phyloP scores from a whole-genome alignment of 2,329 filamentous ascomycete species.

The Nigrospora osmanthi region DNA sequence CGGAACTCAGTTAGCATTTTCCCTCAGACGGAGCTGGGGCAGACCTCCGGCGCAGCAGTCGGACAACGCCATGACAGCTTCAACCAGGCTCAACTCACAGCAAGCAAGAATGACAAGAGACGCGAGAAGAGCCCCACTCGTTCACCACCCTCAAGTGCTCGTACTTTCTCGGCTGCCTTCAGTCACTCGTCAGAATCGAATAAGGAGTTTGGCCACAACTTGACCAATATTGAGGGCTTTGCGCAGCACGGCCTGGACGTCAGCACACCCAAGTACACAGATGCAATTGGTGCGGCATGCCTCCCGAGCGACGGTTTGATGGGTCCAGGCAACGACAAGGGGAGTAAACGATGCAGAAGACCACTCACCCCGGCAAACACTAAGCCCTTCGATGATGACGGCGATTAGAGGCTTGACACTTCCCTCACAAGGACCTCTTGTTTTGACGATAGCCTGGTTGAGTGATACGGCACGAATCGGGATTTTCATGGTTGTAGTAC shows the following conservation, averaged over 20 bases:
- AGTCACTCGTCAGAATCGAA: slow-evolving; percentile 17
- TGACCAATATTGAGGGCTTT: slow-evolving; percentile 18
- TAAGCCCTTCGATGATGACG: no score
- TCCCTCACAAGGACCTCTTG: no score
- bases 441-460: no score
- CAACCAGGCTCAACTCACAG: slow-evolving; percentile 7
- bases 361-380: no score
- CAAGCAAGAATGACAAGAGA: slow-evolving; percentile 3
- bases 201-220: slow-evolving; percentile 20
- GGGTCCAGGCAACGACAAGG: slow-evolving; percentile 21
- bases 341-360: slow-evolving; percentile 33
- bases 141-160: slow-evolving; percentile 17
- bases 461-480: no score
- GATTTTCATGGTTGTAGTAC: no score
- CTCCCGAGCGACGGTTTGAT: slow-evolving; percentile 3
- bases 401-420: no score
- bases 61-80: slow-evolving; percentile 9
- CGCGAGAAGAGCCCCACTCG: slow-evolving; percentile 14
- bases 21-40: slow-evolving; percentile 27
- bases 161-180: slow-evolving; percentile 20
- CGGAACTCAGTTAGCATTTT: slow-evolving; percentile 10
- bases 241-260: slow-evolving; percentile 10
- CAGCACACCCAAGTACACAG: slow-evolving; percentile 4
- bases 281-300: slow-evolving; percentile 1
- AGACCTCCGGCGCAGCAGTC: slow-evolving; percentile 30